phyloP scores from a whole-genome alignment of 179 eudicot genomes.

The Silene vulgaris region DNA sequence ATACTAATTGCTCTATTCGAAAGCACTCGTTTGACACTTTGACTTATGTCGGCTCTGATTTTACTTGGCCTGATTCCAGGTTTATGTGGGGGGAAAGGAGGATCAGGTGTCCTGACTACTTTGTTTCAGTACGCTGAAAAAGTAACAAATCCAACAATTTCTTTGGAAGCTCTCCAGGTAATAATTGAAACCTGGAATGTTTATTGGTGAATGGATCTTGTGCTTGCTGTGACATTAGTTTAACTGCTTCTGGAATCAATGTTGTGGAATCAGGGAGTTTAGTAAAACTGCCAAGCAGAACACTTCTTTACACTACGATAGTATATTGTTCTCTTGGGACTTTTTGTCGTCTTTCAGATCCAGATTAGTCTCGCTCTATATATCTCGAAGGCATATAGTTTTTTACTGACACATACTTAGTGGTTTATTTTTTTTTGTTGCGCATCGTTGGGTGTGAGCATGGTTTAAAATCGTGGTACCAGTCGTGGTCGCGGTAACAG shows the following conservation, averaged over 20 bases:
- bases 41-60: slow-evolving; percentile 9
- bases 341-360: slow-evolving; percentile 7
- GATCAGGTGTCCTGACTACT: slow-evolving; percentile 51
- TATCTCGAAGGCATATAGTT: not conserved
- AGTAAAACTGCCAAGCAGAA: not conserved
- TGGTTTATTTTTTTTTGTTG: not conserved
- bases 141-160: slow-evolving; percentile 43
- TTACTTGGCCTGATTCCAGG: slow-evolving; percentile 40
- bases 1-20: not conserved
- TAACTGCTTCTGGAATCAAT: slow-evolving; percentile 7
- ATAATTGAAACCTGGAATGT: slow-evolving; percentile 18
- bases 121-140: slow-evolving; percentile 58
- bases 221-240: slow-evolving; percentile 4
- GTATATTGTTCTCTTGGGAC: not conserved
- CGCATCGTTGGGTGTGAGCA: slow-evolving; percentile 4
- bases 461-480: too few species aligned
- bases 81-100: slow-evolving; percentile 37
- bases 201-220: not conserved
- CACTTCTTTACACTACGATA: not conserved
- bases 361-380: slow-evolving; percentile 4
- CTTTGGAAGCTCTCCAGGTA: slow-evolving; percentile 94
- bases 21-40: not conserved
- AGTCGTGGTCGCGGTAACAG: too few species aligned
- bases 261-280: not conserved
- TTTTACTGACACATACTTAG: not conserved